These are phyloP conservation scores for Echinosophora koreensis DNA, from an alignment of 306 rosid genomes.

Conservation along the genomic window DNA sequence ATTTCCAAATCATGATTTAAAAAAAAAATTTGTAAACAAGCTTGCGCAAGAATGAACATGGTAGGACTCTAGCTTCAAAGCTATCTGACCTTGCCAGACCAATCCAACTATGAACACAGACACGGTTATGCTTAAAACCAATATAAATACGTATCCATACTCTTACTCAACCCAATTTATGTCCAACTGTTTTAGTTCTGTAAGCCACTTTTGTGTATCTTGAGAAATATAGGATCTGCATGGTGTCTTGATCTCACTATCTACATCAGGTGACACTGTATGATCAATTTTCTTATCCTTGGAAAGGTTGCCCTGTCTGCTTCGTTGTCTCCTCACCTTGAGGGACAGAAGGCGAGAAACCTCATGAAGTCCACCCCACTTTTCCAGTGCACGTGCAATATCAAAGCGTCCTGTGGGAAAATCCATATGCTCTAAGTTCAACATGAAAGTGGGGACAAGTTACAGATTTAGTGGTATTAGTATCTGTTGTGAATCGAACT, in stretches of 20 bases:
- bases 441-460: background rate
- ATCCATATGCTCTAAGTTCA: background rate
- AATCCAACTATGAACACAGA: background rate
- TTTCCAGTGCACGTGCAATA: conserved; percentile 91
- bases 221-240: conserved; percentile 67
- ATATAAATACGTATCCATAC: background rate
- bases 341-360: conserved; percentile 90
- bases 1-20: too few relatives aligned
- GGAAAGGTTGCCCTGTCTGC: conserved; percentile 56
- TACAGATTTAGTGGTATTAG: background rate
- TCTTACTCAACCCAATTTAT: conserved; percentile 75
- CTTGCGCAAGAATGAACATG: too few relatives aligned
- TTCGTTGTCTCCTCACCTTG: conserved; percentile 75
- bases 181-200: conserved; percentile 74
- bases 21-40: too few relatives aligned
- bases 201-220: conserved; percentile 81
- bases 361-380: conserved; percentile 95
- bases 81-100: too few relatives aligned
- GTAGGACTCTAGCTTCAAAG: too few relatives aligned
- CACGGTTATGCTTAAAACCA: background rate
- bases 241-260: conserved; percentile 52
- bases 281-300: conserved; percentile 64
- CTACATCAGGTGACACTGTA: conserved; percentile 48
- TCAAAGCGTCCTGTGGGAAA: conserved; percentile 76
- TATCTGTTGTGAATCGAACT: too few relatives aligned